A percentile compares a stretch with the other conserved stretches of the same genome.
These are phyloP conservation scores for Saccharomyces kudriavzevii DNA, from an alignment of 805 yeast genomes.

Conservation along the genomic window DNA sequence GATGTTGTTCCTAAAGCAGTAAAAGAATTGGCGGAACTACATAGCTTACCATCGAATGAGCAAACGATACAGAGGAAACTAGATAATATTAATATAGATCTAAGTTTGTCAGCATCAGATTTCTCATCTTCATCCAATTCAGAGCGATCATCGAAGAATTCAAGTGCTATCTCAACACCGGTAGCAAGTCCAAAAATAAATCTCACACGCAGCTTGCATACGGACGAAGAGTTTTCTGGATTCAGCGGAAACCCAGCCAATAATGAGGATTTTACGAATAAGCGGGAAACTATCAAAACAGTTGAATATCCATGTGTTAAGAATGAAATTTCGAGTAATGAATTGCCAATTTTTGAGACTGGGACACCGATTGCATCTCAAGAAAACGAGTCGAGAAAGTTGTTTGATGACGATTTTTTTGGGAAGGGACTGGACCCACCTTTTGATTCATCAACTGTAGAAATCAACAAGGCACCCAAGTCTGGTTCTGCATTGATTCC, in stretches of 20 bases:
- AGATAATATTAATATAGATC: neutral
- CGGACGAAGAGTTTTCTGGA: neutral
- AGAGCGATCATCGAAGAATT: neutral
- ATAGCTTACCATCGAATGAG: neutral
- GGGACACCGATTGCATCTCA: neutral
- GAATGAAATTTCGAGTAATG: neutral
- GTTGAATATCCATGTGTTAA: neutral
- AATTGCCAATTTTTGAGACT: neutral
- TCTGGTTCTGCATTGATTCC: neutral
- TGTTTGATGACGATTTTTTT: neutral
- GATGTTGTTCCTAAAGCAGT: neutral
- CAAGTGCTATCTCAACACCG: conserved; percentile 13
- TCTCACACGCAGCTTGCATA: neutral
- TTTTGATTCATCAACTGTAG: conserved; percentile 1
- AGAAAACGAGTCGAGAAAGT: neutral
- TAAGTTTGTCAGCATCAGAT: conserved; percentile 1
- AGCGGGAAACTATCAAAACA: neutral
- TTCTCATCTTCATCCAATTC: conserved; percentile 5
- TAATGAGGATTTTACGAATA: neutral
- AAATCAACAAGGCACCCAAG: neutral
- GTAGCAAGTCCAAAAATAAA: conserved; percentile 9
- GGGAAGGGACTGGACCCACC: neutral
- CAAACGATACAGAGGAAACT: neutral
- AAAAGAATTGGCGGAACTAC: neutral
- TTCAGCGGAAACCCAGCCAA: neutral